Evolutionary conservation across 2,329 filamentous ascomycete species (phyloP).

Genomic region (Xylariales sp.): DNA sequence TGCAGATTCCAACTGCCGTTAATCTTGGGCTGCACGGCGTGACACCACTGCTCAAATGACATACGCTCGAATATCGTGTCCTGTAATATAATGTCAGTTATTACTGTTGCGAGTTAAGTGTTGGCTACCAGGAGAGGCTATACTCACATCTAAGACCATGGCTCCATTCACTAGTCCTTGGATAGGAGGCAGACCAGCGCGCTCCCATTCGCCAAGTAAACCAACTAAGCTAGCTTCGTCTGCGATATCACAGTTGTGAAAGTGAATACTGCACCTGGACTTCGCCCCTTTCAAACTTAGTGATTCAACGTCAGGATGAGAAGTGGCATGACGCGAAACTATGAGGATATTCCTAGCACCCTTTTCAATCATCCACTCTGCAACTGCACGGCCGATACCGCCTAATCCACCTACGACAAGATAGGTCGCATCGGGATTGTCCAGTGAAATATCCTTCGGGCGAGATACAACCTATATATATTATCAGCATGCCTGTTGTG

Average conservation of each 20-base stretch:
- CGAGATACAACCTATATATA: too few relatives aligned
- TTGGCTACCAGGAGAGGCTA: too few relatives aligned
- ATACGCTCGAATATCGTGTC: conserved; percentile 9
- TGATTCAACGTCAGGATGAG: background rate
- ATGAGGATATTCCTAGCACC: background rate
- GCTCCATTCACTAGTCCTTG: conserved; percentile 11
- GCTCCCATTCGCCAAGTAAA: background rate
- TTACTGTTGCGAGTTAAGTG: too few relatives aligned
- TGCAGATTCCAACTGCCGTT: background rate
- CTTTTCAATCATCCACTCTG: background rate
- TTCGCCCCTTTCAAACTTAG: background rate
- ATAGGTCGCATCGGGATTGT: too few relatives aligned
- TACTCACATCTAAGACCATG: conserved; percentile 7
- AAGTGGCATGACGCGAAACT: background rate
- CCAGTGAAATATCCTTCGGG: too few relatives aligned
- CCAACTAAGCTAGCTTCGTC: background rate
- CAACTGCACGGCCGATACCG: background rate
- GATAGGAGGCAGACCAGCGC: background rate
- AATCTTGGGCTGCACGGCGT: background rate
- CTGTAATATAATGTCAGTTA: too few relatives aligned
- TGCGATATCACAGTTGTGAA: background rate
- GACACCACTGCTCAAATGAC: conserved; percentile 6
- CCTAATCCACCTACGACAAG: conserved; percentile 3
- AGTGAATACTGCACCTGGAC: background rate
- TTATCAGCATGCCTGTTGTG: too few relatives aligned